Evolutionary conservation across 2,329 filamentous ascomycete species (phyloP).

Genomic region (Tolypocladium ophioglossoides): DNA sequence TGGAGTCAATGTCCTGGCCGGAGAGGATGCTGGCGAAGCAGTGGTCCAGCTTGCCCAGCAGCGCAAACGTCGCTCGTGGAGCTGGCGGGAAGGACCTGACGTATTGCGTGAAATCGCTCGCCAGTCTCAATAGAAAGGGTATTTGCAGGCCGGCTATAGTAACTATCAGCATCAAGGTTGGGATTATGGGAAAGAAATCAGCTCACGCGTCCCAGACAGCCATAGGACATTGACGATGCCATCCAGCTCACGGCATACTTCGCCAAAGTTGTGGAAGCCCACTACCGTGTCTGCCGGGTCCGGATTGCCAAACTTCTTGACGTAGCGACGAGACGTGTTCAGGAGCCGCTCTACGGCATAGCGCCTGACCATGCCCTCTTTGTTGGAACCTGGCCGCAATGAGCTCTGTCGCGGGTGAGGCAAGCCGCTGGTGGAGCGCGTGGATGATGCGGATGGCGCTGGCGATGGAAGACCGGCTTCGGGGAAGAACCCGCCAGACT

Average conservation of each 20-base stretch:
- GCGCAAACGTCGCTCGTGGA: conserved; percentile 55
- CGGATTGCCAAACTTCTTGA: conserved; percentile 44
- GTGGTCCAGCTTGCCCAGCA: conserved; percentile 71
- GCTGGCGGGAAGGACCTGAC: conserved; percentile 55
- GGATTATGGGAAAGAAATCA: not conserved
- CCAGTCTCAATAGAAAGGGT: conserved; percentile 71
- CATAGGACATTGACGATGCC: conserved; percentile 70
- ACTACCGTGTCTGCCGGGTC: conserved; percentile 35
- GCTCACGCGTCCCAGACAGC: conserved; percentile 76
- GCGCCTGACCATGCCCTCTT: conserved; percentile 49
- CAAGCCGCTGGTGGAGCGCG: conserved; percentile 27
- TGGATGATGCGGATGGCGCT: conserved; percentile 38
- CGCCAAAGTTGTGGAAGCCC: conserved; percentile 51
- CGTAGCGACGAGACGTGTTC: conserved; percentile 44
- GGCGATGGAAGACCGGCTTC: conserved; percentile 39
- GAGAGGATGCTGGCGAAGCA: conserved; percentile 68
- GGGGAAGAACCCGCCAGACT: conserved; percentile 42
- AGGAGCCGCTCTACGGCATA: conserved; percentile 44
- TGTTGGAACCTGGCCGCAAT: conserved; percentile 43
- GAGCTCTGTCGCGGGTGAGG: conserved; percentile 45
- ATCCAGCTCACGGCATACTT: conserved; percentile 66
- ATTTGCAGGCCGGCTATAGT: conserved; percentile 63
- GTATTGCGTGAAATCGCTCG: conserved; percentile 61
- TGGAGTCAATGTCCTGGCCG: conserved; percentile 55
- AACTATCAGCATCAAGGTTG: not conserved